Conservation (phyloP, 192 early-diverging fungal species). For the Cetraspora pellucida region DNA sequence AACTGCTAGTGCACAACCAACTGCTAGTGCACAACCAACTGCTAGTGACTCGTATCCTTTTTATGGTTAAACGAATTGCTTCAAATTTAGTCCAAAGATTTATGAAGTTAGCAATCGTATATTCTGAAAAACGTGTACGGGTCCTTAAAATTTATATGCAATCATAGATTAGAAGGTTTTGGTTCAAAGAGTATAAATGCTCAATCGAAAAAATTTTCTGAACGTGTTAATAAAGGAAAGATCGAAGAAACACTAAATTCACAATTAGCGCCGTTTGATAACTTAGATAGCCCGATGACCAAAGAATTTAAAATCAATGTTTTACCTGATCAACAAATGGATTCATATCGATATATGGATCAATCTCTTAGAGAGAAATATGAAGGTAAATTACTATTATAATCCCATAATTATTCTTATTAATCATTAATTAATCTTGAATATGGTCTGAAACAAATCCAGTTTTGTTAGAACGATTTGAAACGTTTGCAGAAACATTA, state of each 20-base stretch:
- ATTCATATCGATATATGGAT: conserved; percentile 73
- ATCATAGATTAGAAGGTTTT: no score
- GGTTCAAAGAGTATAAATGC: no score
- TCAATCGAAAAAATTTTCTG: no score
- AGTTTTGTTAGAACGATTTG: not conserved
- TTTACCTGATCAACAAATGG: conserved; percentile 44
- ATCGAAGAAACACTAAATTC: not conserved
- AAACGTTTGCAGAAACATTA: not conserved
- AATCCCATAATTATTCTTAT: not conserved
- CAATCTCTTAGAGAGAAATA: conserved; percentile 63
- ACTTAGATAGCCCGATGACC: not conserved
- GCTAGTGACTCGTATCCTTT: no score
- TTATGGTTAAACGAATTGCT: no score
- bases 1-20: no score
- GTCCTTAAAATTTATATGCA: no score
- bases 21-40: no score
- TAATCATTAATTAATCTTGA: not conserved
- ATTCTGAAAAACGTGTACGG: no score
- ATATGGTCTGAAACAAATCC: not conserved
- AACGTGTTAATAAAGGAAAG: conserved; percentile 16
- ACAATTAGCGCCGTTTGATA: not conserved
- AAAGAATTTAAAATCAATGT: not conserved
- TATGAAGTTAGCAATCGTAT: no score
- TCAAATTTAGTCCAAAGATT: no score
- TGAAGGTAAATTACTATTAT: conserved; percentile 36